A percentile compares a stretch with the other conserved stretches of the same genome.
phyloP scores from a whole-genome alignment of 331 rosid genomes.

The Stylosanthes scabra region DNA sequence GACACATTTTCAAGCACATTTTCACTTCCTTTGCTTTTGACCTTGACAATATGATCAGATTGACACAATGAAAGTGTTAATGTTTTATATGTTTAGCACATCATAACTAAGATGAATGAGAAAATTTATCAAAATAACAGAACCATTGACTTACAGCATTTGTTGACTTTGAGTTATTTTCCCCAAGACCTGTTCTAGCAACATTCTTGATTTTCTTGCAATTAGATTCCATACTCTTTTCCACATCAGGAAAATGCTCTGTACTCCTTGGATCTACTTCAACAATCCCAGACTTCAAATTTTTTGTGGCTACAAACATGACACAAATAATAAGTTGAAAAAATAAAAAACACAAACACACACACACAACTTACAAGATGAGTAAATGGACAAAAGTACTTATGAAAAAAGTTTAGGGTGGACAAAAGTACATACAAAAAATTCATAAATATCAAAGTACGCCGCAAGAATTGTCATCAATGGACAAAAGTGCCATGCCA shows the following conservation, averaged over 20 bases:
- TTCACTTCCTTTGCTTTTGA: not conserved
- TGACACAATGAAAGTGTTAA: not conserved
- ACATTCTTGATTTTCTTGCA: not conserved
- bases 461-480: no score
- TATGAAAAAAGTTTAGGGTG: no score
- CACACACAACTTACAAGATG: no score
- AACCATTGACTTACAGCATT: not conserved
- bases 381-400: no score
- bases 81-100: not conserved
- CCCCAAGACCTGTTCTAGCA: not conserved
- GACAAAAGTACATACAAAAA: no score
- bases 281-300: not conserved
- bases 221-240: not conserved
- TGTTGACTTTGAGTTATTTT: not conserved
- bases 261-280: not conserved
- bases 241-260: not conserved
- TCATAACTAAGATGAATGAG: not conserved
- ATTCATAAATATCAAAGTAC: no score
- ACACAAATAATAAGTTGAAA: not conserved
- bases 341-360: no score
- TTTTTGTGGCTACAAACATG: not conserved
- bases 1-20: not conserved
- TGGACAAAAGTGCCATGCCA: no score
- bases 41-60: not conserved
- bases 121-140: constrained; percentile 4